Percentiles rank a stretch among this genome's conserved stretches.
Evolutionary conservation across 179 eudicot species (phyloP).

Genomic region (Vitellaria paradoxa): DNA sequence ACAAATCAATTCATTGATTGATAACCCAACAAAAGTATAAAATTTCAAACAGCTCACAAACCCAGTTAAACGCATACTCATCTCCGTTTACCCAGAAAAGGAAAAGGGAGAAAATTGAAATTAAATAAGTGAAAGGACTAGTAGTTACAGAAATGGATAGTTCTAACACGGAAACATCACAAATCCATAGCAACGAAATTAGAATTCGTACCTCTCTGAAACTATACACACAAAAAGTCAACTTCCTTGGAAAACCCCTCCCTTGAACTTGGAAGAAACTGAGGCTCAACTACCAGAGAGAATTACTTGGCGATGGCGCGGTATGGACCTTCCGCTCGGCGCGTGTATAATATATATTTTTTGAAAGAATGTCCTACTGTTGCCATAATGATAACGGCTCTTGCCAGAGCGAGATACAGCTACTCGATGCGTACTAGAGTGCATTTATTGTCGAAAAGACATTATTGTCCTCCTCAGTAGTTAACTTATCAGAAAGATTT

Average conservation of each 20-base stretch:
- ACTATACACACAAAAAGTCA: background rate
- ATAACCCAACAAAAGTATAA: background rate
- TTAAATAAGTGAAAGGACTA: background rate
- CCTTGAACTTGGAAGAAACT: background rate
- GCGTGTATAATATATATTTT: background rate
- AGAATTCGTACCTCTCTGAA: constrained; percentile 5
- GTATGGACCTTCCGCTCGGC: background rate
- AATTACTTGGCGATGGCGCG: background rate
- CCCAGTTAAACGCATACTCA: background rate
- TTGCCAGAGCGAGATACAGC: background rate
- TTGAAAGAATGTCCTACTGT: background rate
- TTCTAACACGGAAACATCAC: constrained; percentile 4
- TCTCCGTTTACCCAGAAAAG: background rate
- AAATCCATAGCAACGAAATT: background rate
- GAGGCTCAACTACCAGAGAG: background rate
- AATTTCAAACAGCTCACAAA: background rate
- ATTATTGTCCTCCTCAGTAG: too few relatives aligned
- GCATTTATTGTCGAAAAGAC: too few relatives aligned
- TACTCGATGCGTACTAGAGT: too few relatives aligned
- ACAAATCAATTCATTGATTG: background rate
- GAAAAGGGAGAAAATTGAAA: background rate
- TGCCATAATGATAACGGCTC: background rate
- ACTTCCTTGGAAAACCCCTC: background rate
- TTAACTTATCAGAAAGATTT: too few relatives aligned
- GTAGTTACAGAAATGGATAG: background rate